Evolutionary conservation across 352 stramenopile genomes (phyloP).

Genomic region (Phytophthora meadii): DNA sequence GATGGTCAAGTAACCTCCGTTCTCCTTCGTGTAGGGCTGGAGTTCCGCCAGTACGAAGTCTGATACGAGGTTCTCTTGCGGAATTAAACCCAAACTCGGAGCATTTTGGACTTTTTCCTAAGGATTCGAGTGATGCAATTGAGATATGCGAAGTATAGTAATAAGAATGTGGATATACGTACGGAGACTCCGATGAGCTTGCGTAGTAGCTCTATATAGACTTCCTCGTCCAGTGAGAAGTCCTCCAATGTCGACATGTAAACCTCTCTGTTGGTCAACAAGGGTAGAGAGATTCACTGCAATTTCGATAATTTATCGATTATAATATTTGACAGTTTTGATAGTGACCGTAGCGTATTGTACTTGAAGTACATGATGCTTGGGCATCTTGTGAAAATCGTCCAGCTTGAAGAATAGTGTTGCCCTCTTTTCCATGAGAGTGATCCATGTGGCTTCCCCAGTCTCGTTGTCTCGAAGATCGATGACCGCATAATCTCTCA

Average conservation of each 20-base stretch:
- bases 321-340: too few species aligned
- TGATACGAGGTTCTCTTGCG: conserved; percentile 86
- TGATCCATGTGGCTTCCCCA: too few species aligned
- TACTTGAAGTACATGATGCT: too few species aligned
- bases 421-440: neutral
- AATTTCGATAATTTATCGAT: too few species aligned
- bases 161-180: neutral
- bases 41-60: conserved; percentile 82
- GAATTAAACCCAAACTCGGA: conserved; percentile 70
- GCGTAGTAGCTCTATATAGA: conserved; percentile 73
- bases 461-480: too few species aligned
- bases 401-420: neutral
- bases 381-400: too few species aligned
- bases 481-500: too few species aligned
- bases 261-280: too few species aligned
- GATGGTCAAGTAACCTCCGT: neutral
- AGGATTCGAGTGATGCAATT: too few species aligned
- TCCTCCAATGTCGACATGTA: conserved; percentile 34
- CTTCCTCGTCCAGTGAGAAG: conserved; percentile 57
- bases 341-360: too few species aligned
- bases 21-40: neutral
- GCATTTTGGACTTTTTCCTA: conserved; percentile 75
- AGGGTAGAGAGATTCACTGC: too few species aligned
- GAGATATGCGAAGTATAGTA: too few species aligned
- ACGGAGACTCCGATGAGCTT: conserved; percentile 78